phyloP scores from a whole-genome alignment of 345 rosid genomes.

The Crucihimalaya himalaica region DNA sequence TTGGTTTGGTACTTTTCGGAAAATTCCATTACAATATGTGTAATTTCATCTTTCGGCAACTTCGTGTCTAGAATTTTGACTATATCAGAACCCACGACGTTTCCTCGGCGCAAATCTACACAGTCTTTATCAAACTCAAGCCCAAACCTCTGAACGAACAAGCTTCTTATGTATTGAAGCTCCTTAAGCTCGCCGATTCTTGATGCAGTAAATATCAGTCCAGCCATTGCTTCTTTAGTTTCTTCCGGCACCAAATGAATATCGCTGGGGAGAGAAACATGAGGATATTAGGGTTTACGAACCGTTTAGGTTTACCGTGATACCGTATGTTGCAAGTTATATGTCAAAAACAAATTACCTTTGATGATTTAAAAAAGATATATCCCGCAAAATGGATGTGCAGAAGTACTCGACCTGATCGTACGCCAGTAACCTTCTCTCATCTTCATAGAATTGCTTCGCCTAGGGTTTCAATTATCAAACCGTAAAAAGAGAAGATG shows the following conservation, averaged over 20 bases:
- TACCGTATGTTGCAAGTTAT: conserved; percentile 7
- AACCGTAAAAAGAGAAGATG: background rate
- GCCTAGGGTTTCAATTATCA: conserved; percentile 27
- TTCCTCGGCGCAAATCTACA: conserved; percentile 37
- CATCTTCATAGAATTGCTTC: conserved; percentile 37
- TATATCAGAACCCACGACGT: conserved; percentile 29
- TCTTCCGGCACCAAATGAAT: conserved; percentile 37
- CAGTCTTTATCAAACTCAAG: conserved; percentile 33
- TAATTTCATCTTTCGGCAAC: background rate
- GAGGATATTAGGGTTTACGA: background rate
- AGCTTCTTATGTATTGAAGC: conserved; percentile 31
- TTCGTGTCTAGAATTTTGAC: conserved; percentile 24
- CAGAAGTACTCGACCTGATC: conserved; percentile 43
- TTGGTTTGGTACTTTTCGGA: conserved; percentile 6
- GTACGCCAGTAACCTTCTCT: conserved; percentile 42
- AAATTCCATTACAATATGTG: background rate
- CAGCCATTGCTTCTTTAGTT: conserved; percentile 42
- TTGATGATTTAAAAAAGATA: conserved; percentile 1
- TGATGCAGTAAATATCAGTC: conserved; percentile 47
- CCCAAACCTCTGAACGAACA: conserved; percentile 42
- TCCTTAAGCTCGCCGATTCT: conserved; percentile 50
- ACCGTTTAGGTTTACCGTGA: background rate
- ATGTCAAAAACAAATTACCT: conserved; percentile 9
- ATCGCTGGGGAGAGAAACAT: conserved; percentile 14
- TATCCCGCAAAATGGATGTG: conserved; percentile 23